Percentiles rank a stretch among this genome's conserved stretches.
Evolutionary conservation across 371 early-diverging fungal species (phyloP).

Genomic region (Fennellomyces sp.): DNA sequence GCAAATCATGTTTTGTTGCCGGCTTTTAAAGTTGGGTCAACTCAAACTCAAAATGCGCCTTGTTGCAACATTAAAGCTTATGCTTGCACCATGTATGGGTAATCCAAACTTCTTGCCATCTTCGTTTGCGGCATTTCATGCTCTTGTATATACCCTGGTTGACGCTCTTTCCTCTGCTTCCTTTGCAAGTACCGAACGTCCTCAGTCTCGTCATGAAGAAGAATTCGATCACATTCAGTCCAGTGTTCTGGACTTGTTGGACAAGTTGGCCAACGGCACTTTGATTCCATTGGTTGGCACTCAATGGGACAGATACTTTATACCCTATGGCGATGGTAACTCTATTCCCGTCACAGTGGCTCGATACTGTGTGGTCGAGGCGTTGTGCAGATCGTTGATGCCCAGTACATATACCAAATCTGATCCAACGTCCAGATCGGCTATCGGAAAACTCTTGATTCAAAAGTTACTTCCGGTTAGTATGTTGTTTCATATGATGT

Average conservation of each 20-base stretch:
- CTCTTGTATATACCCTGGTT: slow-evolving; percentile 44
- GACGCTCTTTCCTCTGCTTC: slow-evolving; percentile 31
- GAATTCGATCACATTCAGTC: slow-evolving; percentile 18
- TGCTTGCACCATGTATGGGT: slow-evolving; percentile 25
- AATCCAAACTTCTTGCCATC: slow-evolving; percentile 39
- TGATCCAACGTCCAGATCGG: not conserved
- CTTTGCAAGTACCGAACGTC: not conserved
- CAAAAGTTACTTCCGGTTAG: slow-evolving; percentile 30
- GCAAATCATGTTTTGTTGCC: slow-evolving; percentile 43
- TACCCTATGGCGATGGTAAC: not conserved
- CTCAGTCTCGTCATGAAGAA: slow-evolving; percentile 11
- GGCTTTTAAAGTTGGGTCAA: slow-evolving; percentile 30
- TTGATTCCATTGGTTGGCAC: slow-evolving; percentile 28
- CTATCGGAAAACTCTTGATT: slow-evolving; percentile 19
- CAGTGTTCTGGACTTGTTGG: slow-evolving; percentile 29
- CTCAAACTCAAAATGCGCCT: slow-evolving; percentile 37
- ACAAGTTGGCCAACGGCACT: slow-evolving; percentile 28
- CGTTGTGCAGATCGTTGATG: slow-evolving; percentile 30
- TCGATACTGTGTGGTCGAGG: slow-evolving; percentile 34
- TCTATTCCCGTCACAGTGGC: slow-evolving; percentile 17
- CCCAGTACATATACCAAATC: slow-evolving; percentile 9
- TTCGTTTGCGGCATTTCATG: slow-evolving; percentile 39
- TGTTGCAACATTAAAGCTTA: slow-evolving; percentile 23
- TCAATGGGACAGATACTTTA: slow-evolving; percentile 26
- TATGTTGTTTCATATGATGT: not conserved